Evolutionary conservation across 2,329 filamentous ascomycete genomes (phyloP).

Genomic region (Tetracladium maxilliforme): DNA sequence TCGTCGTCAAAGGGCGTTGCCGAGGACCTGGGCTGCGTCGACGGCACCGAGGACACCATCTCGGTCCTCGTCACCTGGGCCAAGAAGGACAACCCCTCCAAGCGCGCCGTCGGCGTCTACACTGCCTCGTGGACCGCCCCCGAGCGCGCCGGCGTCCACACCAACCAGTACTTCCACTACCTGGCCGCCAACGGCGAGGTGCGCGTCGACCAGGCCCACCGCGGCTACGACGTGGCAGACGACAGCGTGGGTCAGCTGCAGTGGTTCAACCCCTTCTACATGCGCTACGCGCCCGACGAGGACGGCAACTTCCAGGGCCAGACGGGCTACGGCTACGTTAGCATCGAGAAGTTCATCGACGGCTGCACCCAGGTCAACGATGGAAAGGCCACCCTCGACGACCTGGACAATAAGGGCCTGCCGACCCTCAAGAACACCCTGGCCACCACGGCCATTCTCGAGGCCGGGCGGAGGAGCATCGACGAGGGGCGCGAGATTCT

Average conservation of each 20-base stretch:
- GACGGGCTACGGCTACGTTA: slow-evolving; percentile 84
- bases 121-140: slow-evolving; percentile 92
- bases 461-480: slow-evolving; percentile 72
- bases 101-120: slow-evolving; percentile 75
- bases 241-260: slow-evolving; percentile 55
- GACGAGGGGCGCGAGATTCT: slow-evolving; percentile 69
- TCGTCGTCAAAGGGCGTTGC: slow-evolving; percentile 69
- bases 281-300: slow-evolving; percentile 88
- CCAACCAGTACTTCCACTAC: slow-evolving; percentile 95
- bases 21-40: slow-evolving; percentile 61
- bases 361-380: slow-evolving; percentile 68
- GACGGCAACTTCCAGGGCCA: slow-evolving; percentile 90
- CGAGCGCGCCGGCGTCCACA: slow-evolving; percentile 86
- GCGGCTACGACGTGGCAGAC: slow-evolving; percentile 88
- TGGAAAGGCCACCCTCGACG: slow-evolving; percentile 53
- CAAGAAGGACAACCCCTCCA: slow-evolving; percentile 51
- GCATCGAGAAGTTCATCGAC: slow-evolving; percentile 92
- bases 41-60: slow-evolving; percentile 84
- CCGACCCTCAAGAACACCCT: slow-evolving; percentile 83
- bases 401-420: slow-evolving; percentile 66
- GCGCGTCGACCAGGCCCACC: slow-evolving; percentile 81
- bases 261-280: slow-evolving; percentile 93
- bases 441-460: slow-evolving; percentile 79
- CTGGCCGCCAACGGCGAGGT: slow-evolving; percentile 75
- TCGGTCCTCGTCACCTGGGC: slow-evolving; percentile 81